phyloP scores from a whole-genome alignment of 768 basidiomycete species.

The Pulveroboletus sp. region DNA sequence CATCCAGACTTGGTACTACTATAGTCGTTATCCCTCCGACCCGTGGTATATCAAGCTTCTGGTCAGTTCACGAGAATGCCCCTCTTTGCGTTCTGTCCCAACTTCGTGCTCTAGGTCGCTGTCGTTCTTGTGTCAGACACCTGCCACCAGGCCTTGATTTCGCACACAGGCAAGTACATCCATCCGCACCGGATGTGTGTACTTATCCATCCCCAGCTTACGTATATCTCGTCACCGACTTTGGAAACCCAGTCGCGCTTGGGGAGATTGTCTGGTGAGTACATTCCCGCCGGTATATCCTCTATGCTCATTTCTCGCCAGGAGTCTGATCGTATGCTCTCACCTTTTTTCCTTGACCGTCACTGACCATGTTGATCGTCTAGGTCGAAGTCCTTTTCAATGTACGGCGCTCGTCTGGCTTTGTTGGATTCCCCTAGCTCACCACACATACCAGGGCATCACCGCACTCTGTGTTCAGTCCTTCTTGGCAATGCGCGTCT shows the following conservation, averaged over 20 bases:
- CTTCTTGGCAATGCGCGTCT: constrained; percentile 51
- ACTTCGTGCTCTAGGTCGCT: constrained; percentile 38
- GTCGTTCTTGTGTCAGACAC: constrained; percentile 51
- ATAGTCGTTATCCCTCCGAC: constrained; percentile 45
- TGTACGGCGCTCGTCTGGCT: constrained; percentile 18
- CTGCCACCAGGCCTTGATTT: constrained; percentile 52
- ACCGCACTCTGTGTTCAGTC: constrained; percentile 56
- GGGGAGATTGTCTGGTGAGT: constrained; percentile 43
- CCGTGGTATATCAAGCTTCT: constrained; percentile 46
- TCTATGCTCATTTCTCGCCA: constrained; percentile 5
- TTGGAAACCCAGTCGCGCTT: constrained; percentile 27
- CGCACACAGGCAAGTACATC: constrained; percentile 43
- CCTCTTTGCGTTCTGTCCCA: not conserved
- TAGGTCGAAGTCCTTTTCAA: constrained; percentile 55
- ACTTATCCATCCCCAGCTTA: constrained; percentile 36
- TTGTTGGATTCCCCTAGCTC: not conserved
- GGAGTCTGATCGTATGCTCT: constrained; percentile 26
- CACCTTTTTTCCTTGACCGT: not conserved
- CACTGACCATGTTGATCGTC: not conserved
- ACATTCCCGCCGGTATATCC: not conserved
- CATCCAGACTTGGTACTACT: constrained; percentile 58
- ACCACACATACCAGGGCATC: constrained; percentile 28
- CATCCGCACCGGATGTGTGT: no score
- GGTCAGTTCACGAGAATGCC: constrained; percentile 28
- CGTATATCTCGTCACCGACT: constrained; percentile 43